phyloP scores from a whole-genome alignment of 2,329 filamentous ascomycete genomes.

The Ilyonectria robusta region DNA sequence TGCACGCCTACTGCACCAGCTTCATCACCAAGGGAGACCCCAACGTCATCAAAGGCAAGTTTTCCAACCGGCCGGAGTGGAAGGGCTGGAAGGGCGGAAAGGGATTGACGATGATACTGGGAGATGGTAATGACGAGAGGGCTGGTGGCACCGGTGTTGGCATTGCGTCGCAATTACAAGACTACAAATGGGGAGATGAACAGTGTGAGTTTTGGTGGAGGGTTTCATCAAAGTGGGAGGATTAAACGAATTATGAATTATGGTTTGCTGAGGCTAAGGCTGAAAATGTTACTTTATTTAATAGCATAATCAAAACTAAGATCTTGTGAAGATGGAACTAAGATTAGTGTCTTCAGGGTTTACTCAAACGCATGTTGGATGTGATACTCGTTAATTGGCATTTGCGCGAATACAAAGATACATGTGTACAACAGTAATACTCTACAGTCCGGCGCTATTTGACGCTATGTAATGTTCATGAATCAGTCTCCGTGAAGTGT shows the following conservation, averaged over 20 bases:
- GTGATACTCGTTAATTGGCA: too few relatives aligned
- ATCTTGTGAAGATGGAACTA: too few relatives aligned
- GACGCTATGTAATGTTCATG: too few relatives aligned
- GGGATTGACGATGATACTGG: conserved; percentile 59
- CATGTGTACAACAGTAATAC: too few relatives aligned
- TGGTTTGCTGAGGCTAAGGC: not conserved
- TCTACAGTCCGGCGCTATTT: too few relatives aligned
- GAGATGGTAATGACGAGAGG: conserved; percentile 63
- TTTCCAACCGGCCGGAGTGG: conserved; percentile 44
- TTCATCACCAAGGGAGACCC: conserved; percentile 43
- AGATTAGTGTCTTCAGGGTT: too few relatives aligned
- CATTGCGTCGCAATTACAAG: conserved; percentile 55
- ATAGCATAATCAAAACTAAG: too few relatives aligned
- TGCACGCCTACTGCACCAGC: conserved; percentile 42
- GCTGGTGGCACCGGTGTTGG: conserved; percentile 57
- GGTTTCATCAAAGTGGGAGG: conserved; percentile 49
- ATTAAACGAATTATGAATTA: conserved; percentile 31
- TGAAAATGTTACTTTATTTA: too few relatives aligned
- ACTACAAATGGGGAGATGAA: conserved; percentile 58
- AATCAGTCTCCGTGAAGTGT: too few relatives aligned
- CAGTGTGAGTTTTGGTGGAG: conserved; percentile 64
- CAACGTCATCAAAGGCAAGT: conserved; percentile 40
- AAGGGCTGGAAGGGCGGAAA: conserved; percentile 43
- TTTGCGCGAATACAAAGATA: too few relatives aligned
- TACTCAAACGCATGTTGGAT: too few relatives aligned